Percentiles rank a stretch among this genome's conserved stretches.
phyloP scores from a whole-genome alignment of 2,329 filamentous ascomycete genomes.

The Scedosporium apiospermum region DNA sequence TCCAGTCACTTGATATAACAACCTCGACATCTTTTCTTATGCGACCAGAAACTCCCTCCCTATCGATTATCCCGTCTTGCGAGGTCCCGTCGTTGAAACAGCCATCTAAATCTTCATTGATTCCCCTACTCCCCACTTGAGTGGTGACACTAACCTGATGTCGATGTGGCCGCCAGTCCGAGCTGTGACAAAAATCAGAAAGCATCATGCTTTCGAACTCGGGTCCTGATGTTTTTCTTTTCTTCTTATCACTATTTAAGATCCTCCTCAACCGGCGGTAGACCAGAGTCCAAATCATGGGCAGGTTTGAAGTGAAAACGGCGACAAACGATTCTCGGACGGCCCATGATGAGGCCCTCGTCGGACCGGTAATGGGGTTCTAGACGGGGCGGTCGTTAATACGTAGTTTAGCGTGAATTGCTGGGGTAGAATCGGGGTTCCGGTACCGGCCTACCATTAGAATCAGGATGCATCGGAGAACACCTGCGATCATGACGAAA shows the following conservation, averaged over 20 bases:
- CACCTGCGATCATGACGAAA: conserved; percentile 23
- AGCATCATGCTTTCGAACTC: conserved; percentile 9
- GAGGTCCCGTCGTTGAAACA: background rate
- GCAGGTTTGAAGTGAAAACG: conserved; percentile 31
- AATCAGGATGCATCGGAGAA: conserved; percentile 26
- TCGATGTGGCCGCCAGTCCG: background rate
- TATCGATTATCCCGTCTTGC: background rate
- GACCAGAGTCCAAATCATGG: conserved; percentile 35
- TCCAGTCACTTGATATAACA: background rate
- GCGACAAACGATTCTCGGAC: conserved; percentile 34
- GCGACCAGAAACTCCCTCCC: background rate
- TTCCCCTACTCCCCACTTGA: background rate
- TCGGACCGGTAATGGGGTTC: conserved; percentile 29
- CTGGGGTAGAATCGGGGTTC: background rate
- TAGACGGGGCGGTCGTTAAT: conserved; percentile 10
- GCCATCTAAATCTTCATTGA: background rate
- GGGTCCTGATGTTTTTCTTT: background rate
- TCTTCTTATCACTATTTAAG: background rate
- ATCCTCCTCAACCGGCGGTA: conserved; percentile 13
- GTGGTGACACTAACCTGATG: background rate
- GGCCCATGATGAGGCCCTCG: conserved; percentile 31
- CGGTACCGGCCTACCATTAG: conserved; percentile 17
- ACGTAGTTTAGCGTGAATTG: background rate
- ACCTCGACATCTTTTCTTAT: background rate
- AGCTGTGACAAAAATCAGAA: conserved; percentile 7